Evolutionary conservation across 768 basidiomycete genomes (phyloP).

Genomic region (Clathrus columnatus): DNA sequence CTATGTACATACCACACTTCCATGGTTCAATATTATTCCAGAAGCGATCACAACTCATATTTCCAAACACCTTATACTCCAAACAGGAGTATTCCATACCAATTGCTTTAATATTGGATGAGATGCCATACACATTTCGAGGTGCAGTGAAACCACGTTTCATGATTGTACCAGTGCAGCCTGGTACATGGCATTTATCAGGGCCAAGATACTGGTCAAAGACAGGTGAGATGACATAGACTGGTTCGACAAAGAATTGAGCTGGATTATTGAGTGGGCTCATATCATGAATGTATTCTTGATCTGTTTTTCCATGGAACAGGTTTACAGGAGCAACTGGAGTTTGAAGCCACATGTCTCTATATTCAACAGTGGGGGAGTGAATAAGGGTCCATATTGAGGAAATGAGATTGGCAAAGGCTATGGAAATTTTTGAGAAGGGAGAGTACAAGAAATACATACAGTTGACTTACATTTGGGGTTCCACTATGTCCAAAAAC

Average conservation of each 20-base stretch:
- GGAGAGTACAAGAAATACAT: too few species aligned
- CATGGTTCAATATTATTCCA: background rate
- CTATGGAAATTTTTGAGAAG: background rate
- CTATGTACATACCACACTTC: background rate
- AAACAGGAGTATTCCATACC: background rate
- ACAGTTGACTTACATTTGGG: background rate
- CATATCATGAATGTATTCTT: background rate
- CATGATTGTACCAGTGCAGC: background rate
- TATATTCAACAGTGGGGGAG: background rate
- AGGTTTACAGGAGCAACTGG: background rate
- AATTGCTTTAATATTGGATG: conserved; percentile 1
- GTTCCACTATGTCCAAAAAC: background rate
- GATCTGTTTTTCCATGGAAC: background rate
- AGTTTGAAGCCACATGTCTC: background rate
- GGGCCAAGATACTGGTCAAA: background rate
- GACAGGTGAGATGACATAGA: background rate
- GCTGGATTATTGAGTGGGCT: background rate
- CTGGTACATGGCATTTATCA: background rate
- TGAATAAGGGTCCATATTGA: background rate
- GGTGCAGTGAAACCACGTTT: background rate
- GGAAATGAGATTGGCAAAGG: background rate
- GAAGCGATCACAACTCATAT: background rate
- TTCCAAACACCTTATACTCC: background rate
- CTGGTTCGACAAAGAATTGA: background rate
- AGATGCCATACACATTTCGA: background rate